Conservation (phyloP, 140 eudicot genomes). For the Senecio squalidus region DNA sequence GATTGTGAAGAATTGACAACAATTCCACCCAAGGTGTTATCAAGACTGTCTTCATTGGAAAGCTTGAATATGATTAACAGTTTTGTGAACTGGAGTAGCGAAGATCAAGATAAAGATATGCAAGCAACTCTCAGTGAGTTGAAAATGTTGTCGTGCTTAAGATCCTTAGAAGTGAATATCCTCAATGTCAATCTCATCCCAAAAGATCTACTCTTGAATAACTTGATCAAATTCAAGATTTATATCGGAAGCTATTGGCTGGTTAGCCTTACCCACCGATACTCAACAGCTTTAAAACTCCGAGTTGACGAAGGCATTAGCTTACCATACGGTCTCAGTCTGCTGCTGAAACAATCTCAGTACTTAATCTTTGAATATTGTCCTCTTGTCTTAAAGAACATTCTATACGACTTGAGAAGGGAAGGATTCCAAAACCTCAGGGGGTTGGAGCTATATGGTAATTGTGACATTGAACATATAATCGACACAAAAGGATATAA, state of each 20-base stretch:
- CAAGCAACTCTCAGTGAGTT: slow-evolving; percentile 15
- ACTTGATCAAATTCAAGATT: slow-evolving; percentile 16
- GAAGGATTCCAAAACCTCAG: slow-evolving; percentile 20
- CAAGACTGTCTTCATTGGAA: slow-evolving; percentile 15
- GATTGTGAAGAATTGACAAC: slow-evolving; percentile 13
- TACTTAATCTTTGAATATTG: slow-evolving; percentile 24
- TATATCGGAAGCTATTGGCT: slow-evolving; percentile 20
- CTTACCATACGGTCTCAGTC: slow-evolving; percentile 16
- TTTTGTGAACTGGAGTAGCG: slow-evolving; percentile 16
- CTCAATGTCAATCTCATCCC: slow-evolving; percentile 16
- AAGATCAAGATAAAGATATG: not conserved
- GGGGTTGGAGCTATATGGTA: slow-evolving; percentile 28
- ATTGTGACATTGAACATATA: slow-evolving; percentile 25
- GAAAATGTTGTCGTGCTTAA: slow-evolving; percentile 17
- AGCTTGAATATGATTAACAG: slow-evolving; percentile 23
- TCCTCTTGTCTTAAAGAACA: slow-evolving; percentile 18
- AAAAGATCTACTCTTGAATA: slow-evolving; percentile 8
- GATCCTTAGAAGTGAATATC: slow-evolving; percentile 18
- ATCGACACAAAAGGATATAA: slow-evolving; percentile 18
- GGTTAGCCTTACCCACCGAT: slow-evolving; percentile 19
- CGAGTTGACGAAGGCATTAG: slow-evolving; percentile 23
- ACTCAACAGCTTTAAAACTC: slow-evolving; percentile 19
- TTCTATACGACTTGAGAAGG: slow-evolving; percentile 17
- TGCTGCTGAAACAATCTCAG: slow-evolving; percentile 27
- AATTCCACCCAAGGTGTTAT: slow-evolving; percentile 20